Evolutionary conservation across 768 basidiomycete species (phyloP).

Genomic region (Suillus spraguei): DNA sequence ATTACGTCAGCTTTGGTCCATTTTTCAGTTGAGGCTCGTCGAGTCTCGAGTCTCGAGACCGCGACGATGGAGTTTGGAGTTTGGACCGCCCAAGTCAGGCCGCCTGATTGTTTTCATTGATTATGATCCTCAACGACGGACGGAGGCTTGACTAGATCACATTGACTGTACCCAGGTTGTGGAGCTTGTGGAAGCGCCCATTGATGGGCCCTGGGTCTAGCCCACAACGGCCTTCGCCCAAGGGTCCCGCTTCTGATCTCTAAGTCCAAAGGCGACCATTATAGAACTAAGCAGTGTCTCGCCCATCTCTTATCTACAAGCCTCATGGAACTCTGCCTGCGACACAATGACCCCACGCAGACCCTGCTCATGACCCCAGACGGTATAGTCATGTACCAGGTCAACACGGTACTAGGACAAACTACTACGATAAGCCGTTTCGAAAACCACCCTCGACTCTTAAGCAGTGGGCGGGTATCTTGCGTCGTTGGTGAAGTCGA

Average conservation of each 20-base stretch:
- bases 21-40: not conserved
- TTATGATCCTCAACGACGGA: too few relatives aligned
- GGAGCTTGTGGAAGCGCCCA: constrained; percentile 1
- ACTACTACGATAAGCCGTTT: constrained; percentile 21
- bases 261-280: not conserved
- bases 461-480: constrained; percentile 33
- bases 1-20: not conserved
- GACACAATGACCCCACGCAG: constrained; percentile 40
- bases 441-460: constrained; percentile 22
- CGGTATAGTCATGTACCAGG: constrained; percentile 36
- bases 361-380: constrained; percentile 38
- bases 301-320: not conserved
- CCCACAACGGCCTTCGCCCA: not conserved
- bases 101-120: not conserved
- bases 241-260: constrained; percentile 1
- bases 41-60: not conserved
- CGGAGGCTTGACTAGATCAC: not conserved
- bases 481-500: constrained; percentile 37
- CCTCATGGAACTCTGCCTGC: constrained; percentile 12
- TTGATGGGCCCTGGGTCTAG: constrained; percentile 5
- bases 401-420: constrained; percentile 28
- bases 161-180: not conserved
- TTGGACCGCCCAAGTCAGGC: not conserved
- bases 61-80: not conserved
- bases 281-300: not conserved